These are phyloP conservation scores for Coemansia sp. DNA, from an alignment of 192 early-diverging fungal species.

Conservation along the genomic window DNA sequence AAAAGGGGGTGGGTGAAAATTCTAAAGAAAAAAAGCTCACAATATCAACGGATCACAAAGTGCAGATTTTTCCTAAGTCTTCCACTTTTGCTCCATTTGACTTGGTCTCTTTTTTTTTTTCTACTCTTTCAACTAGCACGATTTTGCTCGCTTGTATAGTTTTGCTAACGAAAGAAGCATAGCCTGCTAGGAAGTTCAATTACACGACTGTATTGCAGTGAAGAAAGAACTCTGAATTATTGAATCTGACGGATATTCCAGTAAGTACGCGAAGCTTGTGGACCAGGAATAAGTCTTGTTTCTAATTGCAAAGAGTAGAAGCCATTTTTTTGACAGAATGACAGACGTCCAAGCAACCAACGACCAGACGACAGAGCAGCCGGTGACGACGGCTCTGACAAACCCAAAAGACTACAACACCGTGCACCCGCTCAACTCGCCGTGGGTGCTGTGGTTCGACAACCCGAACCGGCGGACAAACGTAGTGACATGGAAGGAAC, in stretches of 20 bases:
- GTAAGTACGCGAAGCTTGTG: neutral
- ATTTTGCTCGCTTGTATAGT: too few species aligned
- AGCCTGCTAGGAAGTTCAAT: too few species aligned
- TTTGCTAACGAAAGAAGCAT: too few species aligned
- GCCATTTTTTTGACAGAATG: slow-evolving; percentile 9
- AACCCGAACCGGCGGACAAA: slow-evolving; percentile 77
- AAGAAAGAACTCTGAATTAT: too few species aligned
- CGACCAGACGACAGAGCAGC: slow-evolving; percentile 3
- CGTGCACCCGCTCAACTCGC: slow-evolving; percentile 83
- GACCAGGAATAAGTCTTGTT: too few species aligned
- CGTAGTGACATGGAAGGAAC: slow-evolving; percentile 74
- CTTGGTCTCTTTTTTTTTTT: slow-evolving; percentile 13
- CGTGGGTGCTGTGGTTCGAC: slow-evolving; percentile 96
- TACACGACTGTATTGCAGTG: too few species aligned
- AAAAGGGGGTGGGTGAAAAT: slow-evolving; percentile 3
- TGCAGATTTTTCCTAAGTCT: neutral
- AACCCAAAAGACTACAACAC: slow-evolving; percentile 72
- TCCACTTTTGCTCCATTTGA: neutral
- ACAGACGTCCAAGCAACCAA: slow-evolving; percentile 24
- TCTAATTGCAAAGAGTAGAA: neutral
- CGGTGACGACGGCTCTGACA: slow-evolving; percentile 54
- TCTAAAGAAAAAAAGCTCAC: neutral
- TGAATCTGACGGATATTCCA: slow-evolving; percentile 2
- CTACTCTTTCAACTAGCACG: too few species aligned
- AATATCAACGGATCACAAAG: slow-evolving; percentile 1